Evolutionary conservation across 1,284 basidiomycete species (phyloP).

Genomic region (Cryptococcus sp.): DNA sequence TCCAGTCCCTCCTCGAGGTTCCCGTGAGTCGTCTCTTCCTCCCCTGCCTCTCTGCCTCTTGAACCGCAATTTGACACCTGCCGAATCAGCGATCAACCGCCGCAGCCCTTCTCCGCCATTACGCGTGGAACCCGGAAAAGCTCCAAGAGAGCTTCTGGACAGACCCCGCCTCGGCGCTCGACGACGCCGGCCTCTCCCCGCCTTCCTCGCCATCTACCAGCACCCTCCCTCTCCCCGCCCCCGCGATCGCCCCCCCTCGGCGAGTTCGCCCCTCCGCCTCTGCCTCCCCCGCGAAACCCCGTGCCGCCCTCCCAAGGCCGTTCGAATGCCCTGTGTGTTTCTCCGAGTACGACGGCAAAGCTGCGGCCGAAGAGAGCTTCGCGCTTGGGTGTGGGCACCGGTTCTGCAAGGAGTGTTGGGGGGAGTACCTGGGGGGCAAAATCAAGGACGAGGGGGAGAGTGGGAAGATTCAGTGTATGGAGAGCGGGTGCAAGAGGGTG

Average conservation of each 20-base stretch:
- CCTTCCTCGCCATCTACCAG: slow-evolving; percentile 40
- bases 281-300: too few relatives aligned
- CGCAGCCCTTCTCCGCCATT: slow-evolving; percentile 75
- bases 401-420: slow-evolving; percentile 86
- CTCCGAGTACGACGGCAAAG: slow-evolving; percentile 60
- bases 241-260: slow-evolving; percentile 40
- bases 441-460: slow-evolving; percentile 87
- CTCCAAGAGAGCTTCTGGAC: slow-evolving; percentile 96
- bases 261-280: slow-evolving; percentile 50
- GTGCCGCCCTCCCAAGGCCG: slow-evolving; percentile 44
- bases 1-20: slow-evolving; percentile 77
- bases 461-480: slow-evolving; percentile 83
- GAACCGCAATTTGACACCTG: neutral
- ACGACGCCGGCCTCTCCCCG: slow-evolving; percentile 63
- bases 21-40: slow-evolving; percentile 59
- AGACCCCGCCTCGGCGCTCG: slow-evolving; percentile 65
- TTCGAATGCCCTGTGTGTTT: slow-evolving; percentile 90
- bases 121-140: slow-evolving; percentile 93
- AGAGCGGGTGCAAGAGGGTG: slow-evolving; percentile 75
- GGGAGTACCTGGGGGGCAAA: slow-evolving; percentile 77
- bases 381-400: slow-evolving; percentile 72
- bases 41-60: neutral
- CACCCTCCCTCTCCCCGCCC: slow-evolving; percentile 38
- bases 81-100: slow-evolving; percentile 56
- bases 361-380: slow-evolving; percentile 58